Base-by-base conservation (phyloP, 352 stramenopile genomes). In the Pythium phragmitis region DNA sequence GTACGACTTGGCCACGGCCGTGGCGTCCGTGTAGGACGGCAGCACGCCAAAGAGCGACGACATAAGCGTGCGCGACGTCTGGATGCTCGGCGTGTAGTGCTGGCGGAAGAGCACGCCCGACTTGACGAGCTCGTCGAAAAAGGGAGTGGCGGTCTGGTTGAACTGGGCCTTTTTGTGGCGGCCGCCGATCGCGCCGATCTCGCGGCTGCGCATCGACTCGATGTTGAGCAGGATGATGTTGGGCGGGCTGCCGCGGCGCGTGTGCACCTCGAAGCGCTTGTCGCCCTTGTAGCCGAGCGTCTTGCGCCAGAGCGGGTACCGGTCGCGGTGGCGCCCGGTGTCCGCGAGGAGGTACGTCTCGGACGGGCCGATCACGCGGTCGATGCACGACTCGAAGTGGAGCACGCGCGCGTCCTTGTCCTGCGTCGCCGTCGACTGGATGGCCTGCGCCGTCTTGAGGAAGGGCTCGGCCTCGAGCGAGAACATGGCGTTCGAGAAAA, bases 401-500 rank as follows among this genome's bases (percentile, higher is more conserved):
- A 14, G 16, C 14, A 23, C 42, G 37, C 42, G 21, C 21, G 37
- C 39, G 34, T 39, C 49, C 11, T 30, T 30, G 26, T 30, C 26
- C 26, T 30, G 26, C 33, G 28, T n/a, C 34, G 17, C 11, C 16
- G 49, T 58, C 34, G 19, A 9, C 12, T 34, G 52, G 11, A 43
- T 47, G 33, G 34, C 12, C 33, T 57, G 19, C 28, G 48, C 26
- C 26, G 47, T 50, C 26, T 28, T 37, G 7, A 65, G 39, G n/a
- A 57, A 65, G n/a, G 50, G 36, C 16, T 65, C 58, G 13, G 46
- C 34, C 23, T 65, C 47, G 26, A 65, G 58, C 14, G 58, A 65
- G 48, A 58, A 65, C 58, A 65, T 65, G 48, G 58, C 58, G 17
- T 65, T 65, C 2, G 58, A 65, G n/a, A 65, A 26, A 4, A 59